These are phyloP conservation scores for Trametes punicea DNA, from an alignment of 768 basidiomycete species.

Conservation along the genomic window DNA sequence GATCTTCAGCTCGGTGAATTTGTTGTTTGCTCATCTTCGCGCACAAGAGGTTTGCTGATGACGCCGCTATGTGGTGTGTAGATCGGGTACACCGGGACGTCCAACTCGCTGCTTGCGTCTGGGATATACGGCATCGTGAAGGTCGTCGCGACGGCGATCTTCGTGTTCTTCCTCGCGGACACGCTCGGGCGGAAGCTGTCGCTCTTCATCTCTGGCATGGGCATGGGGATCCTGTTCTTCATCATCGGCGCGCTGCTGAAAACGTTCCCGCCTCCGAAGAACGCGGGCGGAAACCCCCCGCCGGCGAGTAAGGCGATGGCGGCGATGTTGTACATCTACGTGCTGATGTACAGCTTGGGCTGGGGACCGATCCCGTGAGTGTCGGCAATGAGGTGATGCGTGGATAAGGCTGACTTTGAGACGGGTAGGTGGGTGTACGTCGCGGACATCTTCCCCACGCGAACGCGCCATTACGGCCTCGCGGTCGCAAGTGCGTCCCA, in stretches of 20 bases:
- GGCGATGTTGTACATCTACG: conserved; percentile 81
- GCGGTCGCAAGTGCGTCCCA: conserved; percentile 73
- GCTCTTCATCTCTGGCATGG: conserved; percentile 67
- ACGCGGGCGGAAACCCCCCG: conserved; percentile 30
- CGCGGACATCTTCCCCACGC: conserved; percentile 83
- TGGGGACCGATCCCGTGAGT: conserved; percentile 65
- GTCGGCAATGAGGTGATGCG: not conserved
- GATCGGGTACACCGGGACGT: conserved; percentile 66
- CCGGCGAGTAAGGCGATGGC: conserved; percentile 78
- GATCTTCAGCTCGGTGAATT: conserved; percentile 60
- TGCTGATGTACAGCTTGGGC: conserved; percentile 85
- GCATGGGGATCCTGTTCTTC: conserved; percentile 80
- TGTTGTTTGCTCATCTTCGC: not conserved
- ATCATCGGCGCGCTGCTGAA: conserved; percentile 87
- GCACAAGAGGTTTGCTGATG: not conserved
- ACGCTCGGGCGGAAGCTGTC: conserved; percentile 65
- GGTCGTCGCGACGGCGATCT: conserved; percentile 60
- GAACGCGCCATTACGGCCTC: conserved; percentile 79
- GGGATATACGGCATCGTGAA: conserved; percentile 72
- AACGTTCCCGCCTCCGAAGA: conserved; percentile 57
- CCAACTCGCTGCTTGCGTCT: conserved; percentile 64
- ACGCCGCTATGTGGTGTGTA: conserved; percentile 23
- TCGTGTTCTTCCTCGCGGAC: conserved; percentile 70
- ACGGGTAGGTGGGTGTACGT: conserved; percentile 42
- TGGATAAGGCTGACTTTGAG: not conserved